Evolutionary conservation across 805 yeast genomes (phyloP).

Genomic region (Yarrowia divulgata): DNA sequence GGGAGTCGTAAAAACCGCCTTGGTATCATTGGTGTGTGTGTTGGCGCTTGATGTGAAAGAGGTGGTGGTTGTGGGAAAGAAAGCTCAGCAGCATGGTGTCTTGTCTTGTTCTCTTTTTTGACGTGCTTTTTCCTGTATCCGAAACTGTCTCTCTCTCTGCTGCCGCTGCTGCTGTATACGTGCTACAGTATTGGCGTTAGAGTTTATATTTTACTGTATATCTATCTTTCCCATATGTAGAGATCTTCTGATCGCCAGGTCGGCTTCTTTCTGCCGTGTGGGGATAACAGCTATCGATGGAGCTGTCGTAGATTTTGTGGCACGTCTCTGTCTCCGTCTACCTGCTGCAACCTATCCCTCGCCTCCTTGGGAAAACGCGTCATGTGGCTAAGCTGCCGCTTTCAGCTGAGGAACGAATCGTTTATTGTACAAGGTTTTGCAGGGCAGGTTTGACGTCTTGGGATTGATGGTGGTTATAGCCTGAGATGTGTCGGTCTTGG

Average conservation of each 20-base stretch:
- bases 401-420: neutral
- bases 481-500: neutral
- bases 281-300: neutral
- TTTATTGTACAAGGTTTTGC: neutral
- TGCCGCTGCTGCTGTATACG: neutral
- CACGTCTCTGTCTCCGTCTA: neutral
- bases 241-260: conserved; percentile 19
- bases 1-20: conserved; percentile 23
- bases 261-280: neutral
- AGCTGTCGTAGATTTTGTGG: no score
- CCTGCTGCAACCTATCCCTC: neutral
- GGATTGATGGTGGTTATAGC: no score
- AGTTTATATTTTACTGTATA: neutral
- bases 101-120: neutral
- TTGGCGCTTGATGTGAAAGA: neutral
- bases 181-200: neutral
- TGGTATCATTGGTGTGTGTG: conserved; percentile 7
- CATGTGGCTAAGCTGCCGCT: conserved; percentile 4
- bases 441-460: no score
- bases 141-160: neutral
- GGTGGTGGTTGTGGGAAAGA: neutral
- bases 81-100: neutral
- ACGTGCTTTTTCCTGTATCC: neutral
- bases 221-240: neutral
- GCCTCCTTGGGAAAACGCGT: neutral